Conservation (phyloP, 768 basidiomycete species). For the Lactifluus rugatus region DNA sequence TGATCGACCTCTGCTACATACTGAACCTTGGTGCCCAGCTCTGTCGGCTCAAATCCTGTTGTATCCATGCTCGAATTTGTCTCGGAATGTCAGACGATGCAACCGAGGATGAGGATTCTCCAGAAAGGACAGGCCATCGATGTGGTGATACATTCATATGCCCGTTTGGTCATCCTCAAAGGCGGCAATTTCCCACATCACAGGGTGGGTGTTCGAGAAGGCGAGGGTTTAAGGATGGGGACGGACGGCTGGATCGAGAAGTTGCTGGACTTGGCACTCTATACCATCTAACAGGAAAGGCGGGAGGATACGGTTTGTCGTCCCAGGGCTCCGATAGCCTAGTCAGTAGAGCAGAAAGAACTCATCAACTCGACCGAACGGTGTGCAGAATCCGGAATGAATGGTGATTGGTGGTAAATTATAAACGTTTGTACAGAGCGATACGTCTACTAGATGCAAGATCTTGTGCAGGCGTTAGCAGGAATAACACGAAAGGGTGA, state of each 20-base stretch:
- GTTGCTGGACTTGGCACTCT: not conserved
- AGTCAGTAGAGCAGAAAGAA: not conserved
- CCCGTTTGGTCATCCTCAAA: conserved; percentile 3
- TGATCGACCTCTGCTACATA: too few relatives aligned
- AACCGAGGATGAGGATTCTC: too few relatives aligned
- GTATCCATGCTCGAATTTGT: not conserved
- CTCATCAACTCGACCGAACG: not conserved
- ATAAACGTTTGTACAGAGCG: conserved; percentile 3
- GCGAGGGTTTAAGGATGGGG: not conserved
- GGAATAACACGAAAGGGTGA: not conserved
- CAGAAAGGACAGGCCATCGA: not conserved
- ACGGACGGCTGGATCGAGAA: not conserved
- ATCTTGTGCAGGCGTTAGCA: not conserved
- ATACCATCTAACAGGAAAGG: not conserved
- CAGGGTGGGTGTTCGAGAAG: not conserved
- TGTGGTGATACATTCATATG: too few relatives aligned
- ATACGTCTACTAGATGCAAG: too few relatives aligned
- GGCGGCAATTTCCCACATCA: not conserved
- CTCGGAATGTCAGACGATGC: not conserved
- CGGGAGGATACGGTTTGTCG: not conserved
- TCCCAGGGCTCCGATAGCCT: not conserved
- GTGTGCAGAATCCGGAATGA: too few relatives aligned
- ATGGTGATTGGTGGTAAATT: not conserved
- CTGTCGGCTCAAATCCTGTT: conserved; percentile 49
- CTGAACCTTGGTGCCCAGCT: conserved; percentile 63